A percentile compares a stretch with the other conserved stretches of the same genome.
Conservation (phyloP, 306 rosid species). For the Pachyrhizus erosus region DNA sequence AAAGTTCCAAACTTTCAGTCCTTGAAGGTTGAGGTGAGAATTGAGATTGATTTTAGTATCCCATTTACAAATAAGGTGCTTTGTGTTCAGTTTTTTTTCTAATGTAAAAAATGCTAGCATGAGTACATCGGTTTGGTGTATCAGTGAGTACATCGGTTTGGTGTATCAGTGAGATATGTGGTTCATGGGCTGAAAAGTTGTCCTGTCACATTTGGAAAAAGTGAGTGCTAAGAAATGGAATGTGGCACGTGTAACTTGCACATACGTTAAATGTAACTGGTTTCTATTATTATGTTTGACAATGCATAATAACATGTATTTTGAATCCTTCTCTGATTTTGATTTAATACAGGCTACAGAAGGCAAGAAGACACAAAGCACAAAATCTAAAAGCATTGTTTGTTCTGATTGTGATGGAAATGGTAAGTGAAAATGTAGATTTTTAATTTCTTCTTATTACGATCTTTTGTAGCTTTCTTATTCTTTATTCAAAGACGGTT, state of each 20-base stretch:
- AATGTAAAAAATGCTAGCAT: neutral
- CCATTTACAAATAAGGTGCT: constrained; percentile 11
- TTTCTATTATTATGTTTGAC: constrained; percentile 1
- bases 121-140: neutral
- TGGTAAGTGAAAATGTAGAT: constrained; percentile 59
- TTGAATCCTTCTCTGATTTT: constrained; percentile 38
- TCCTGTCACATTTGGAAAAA: neutral
- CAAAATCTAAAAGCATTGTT: constrained; percentile 65
- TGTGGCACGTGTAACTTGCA: constrained; percentile 31
- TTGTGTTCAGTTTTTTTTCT: neutral
- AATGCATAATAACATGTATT: neutral
- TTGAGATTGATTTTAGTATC: constrained; percentile 42
- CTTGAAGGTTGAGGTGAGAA: constrained; percentile 77
- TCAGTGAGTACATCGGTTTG: neutral
- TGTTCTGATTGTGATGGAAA: constrained; percentile 89
- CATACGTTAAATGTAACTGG: neutral
- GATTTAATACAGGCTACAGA: constrained; percentile 74
- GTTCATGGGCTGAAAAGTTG: constrained; percentile 15
- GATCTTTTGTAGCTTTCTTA: neutral
- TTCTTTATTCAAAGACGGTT: neutral
- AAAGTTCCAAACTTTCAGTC: constrained; percentile 65
- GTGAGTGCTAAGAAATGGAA: neutral
- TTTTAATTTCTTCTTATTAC: constrained; percentile 19
- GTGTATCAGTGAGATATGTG: constrained; percentile 22
- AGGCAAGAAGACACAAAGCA: constrained; percentile 37